A percentile compares a stretch with the other conserved stretches of the same genome.
These are phyloP conservation scores for Ochetophila trinervis DNA, from an alignment of 306 rosid species.

Conservation along the genomic window DNA sequence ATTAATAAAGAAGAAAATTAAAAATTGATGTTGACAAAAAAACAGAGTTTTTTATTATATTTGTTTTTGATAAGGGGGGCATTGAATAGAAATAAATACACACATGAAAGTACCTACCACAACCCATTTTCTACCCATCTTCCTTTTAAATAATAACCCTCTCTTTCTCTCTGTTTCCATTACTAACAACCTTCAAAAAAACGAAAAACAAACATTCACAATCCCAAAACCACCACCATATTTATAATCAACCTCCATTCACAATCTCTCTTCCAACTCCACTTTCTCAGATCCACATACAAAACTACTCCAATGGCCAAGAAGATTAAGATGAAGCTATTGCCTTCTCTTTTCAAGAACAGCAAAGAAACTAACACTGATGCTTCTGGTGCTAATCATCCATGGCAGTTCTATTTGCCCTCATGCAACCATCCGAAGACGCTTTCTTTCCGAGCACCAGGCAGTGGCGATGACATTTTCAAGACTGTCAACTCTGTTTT, in stretches of 20 bases:
- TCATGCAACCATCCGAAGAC: constrained; percentile 56
- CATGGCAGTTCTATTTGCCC: constrained; percentile 27
- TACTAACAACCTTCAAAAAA: constrained; percentile 18
- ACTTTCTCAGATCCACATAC: too few species aligned
- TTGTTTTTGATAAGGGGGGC: constrained; percentile 17
- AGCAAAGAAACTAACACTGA: background rate
- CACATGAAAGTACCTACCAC: constrained; percentile 43
- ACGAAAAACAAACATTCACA: background rate
- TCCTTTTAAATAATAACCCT: constrained; percentile 8
- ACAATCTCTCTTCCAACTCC: too few species aligned
- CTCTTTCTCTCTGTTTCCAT: constrained; percentile 22
- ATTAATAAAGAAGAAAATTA: background rate
- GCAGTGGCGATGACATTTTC: constrained; percentile 39
- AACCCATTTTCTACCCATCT: constrained; percentile 35
- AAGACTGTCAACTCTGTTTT: constrained; percentile 63
- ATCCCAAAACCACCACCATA: constrained; percentile 8
- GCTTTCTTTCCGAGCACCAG: constrained; percentile 45
- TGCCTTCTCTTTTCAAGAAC: constrained; percentile 46
- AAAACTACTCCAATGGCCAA: constrained; percentile 48
- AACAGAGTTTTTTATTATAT: background rate
- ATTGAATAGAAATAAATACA: constrained; percentile 53
- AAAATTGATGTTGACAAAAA: constrained; percentile 10
- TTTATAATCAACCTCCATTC: background rate
- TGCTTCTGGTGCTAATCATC: background rate
- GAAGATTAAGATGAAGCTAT: constrained; percentile 37